Evolutionary conservation across 2,329 filamentous ascomycete genomes (phyloP).

Genomic region (Samsoniella hepiali): DNA sequence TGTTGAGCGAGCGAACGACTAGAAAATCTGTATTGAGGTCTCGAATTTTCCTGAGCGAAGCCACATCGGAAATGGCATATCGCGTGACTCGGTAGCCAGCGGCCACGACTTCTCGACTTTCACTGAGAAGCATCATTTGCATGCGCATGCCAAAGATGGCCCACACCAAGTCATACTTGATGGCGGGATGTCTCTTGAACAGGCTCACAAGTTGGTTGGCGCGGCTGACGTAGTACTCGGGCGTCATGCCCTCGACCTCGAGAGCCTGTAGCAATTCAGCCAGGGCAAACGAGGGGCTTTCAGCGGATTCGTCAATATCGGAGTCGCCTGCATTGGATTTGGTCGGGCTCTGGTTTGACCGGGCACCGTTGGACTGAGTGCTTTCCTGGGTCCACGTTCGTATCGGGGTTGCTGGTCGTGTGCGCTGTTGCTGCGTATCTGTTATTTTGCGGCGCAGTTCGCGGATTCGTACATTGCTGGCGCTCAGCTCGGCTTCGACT

Average conservation of each 20-base stretch:
- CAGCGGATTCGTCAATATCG: slow-evolving; percentile 64
- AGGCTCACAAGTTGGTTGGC: slow-evolving; percentile 92
- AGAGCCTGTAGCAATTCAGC: slow-evolving; percentile 87
- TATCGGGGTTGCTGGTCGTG: slow-evolving; percentile 48
- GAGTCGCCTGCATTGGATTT: slow-evolving; percentile 55
- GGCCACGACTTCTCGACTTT: slow-evolving; percentile 92
- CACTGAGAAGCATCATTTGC: slow-evolving; percentile 93
- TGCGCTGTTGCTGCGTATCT: slow-evolving; percentile 54
- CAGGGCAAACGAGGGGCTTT: slow-evolving; percentile 89
- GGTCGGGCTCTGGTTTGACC: slow-evolving; percentile 57
- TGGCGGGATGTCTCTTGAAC: slow-evolving; percentile 87
- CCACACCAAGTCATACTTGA: slow-evolving; percentile 97
- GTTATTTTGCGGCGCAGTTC: slow-evolving; percentile 58
- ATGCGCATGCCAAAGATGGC: slow-evolving; percentile 89
- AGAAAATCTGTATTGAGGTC: slow-evolving; percentile 87
- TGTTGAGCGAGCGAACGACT: slow-evolving; percentile 83
- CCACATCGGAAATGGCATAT: slow-evolving; percentile 89
- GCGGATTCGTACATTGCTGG: slow-evolving; percentile 73
- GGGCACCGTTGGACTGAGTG: slow-evolving; percentile 44
- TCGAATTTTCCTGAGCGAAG: slow-evolving; percentile 84
- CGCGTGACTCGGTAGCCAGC: slow-evolving; percentile 90
- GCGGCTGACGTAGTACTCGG: slow-evolving; percentile 92
- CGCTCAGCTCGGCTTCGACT: slow-evolving; percentile 85
- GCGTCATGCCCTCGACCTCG: slow-evolving; percentile 80
- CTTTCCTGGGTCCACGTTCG: slow-evolving; percentile 48